Conservation (phyloP, 148 eudicot genomes). For the Dianthus caryophyllus region DNA sequence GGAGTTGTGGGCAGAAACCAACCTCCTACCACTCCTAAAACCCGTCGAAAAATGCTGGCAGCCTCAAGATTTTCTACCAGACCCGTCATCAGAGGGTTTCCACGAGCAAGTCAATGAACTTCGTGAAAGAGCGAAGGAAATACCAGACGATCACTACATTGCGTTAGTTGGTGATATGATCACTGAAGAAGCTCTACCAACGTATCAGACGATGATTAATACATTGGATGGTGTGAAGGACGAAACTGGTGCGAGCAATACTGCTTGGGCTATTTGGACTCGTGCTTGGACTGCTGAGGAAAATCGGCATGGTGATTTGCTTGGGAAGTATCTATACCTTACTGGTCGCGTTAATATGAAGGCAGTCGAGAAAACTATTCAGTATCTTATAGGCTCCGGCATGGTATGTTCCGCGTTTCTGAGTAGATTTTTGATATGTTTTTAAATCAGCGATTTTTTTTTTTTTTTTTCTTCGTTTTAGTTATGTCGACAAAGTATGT, state of each 20-base stretch:
- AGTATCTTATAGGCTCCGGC: constrained; percentile 43
- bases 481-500: no score
- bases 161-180: constrained; percentile 55
- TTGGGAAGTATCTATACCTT: constrained; percentile 39
- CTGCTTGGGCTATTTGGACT: no score
- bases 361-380: constrained; percentile 40
- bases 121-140: neutral
- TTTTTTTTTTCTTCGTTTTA: no score
- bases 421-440: no score
- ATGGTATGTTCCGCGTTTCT: constrained; percentile 22
- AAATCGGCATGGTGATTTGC: constrained; percentile 53
- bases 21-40: constrained; percentile 23
- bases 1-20: constrained; percentile 52
- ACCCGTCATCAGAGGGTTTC: no score
- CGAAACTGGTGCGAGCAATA: no score
- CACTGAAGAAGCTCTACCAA: constrained; percentile 76
- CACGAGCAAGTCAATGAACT: no score
- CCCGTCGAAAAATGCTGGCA: no score
- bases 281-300: constrained; percentile 51
- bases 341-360: constrained; percentile 51
- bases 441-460: neutral
- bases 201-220: constrained; percentile 42
- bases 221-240: neutral
- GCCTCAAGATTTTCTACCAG: no score
- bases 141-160: constrained; percentile 55